Evolutionary conservation across 441 rosid genomes (phyloP), one percentile per base, ranked within the genome.

Genomic region (Gossypium aridum): DNA sequence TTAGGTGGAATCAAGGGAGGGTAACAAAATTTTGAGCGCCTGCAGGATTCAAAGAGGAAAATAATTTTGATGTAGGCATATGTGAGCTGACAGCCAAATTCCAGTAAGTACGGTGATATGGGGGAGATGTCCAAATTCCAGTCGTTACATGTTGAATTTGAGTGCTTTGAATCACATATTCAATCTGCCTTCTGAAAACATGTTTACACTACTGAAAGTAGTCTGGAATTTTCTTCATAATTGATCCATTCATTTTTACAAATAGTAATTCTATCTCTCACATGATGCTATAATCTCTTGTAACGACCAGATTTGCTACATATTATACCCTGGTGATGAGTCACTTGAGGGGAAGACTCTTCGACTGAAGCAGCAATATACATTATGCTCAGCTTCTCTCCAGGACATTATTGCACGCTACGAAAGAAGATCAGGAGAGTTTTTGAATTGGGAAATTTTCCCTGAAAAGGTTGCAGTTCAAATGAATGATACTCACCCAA

Each of bases 291-390:
- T 31, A 25, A 64, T 80, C 3, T 63, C 43, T 34, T 76, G 57
- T 26, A 64, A 14, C 37, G 2, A 47, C 60, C 80, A 95, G 99
- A 88, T 92, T 69, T 95, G 98, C 84, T 83, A 86, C 70, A 69
- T 90, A 80, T 88, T 95, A 61, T 95, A 95, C 78, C 99, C 99
- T 16, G 99, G 99, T 64, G 99, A 95, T 83, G 94, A 91, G 66
- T 91, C 99, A 22, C 4, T 60, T 70, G 96, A 95, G 82, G 99
- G 99, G 65, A 95, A 91, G 87, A 76, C 81, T 51, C 97, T 95
- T 69, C 90, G 99, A 53, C 83, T 95, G 81, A 92, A 95, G 85
- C 99, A 95, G 83, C 98, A 95, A 59, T 95, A 92, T 73, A 92
- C 98, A 75, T 80, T 92, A 76, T 92, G 98, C 78, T 95, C 99